These are phyloP conservation scores for Exophiala oligosperma DNA, from an alignment of 2,329 filamentous ascomycete species.

Conservation along the genomic window DNA sequence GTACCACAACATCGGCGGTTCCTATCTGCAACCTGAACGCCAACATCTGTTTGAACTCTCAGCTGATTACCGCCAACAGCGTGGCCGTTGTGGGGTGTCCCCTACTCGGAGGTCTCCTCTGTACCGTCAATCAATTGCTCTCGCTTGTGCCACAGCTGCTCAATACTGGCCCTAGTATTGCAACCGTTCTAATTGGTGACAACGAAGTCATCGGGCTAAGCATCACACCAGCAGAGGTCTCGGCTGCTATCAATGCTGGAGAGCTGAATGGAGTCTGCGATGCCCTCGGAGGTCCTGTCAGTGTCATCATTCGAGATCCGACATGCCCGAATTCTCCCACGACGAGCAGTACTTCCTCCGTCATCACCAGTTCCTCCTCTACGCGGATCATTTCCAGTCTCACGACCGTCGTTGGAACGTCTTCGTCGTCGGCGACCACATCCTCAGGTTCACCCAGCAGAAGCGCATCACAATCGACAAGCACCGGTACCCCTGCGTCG, in stretches of 20 bases:
- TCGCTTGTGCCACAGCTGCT: conserved; percentile 2
- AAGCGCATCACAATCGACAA: no score
- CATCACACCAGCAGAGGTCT: conserved; percentile 5
- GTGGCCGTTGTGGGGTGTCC: neutral
- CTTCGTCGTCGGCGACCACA: no score
- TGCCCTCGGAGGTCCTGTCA: neutral
- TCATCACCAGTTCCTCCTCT: no score
- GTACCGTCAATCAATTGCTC: conserved; percentile 7
- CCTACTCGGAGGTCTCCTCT: conserved; percentile 1
- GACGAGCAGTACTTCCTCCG: no score
- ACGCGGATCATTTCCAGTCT: no score
- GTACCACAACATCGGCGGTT: neutral
- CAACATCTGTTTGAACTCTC: conserved; percentile 2
- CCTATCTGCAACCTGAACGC: neutral
- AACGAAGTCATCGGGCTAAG: conserved; percentile 6
- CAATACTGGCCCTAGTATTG: no score
- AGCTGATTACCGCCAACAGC: neutral
- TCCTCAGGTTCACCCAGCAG: no score
- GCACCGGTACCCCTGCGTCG: no score
- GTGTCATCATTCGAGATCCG: no score
- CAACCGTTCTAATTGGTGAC: conserved; percentile 2
- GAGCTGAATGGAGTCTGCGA: conserved; percentile 1
- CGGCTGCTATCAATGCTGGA: conserved; percentile 3
- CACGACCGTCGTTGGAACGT: no score
- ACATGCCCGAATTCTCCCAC: neutral